A percentile compares a stretch with the other conserved stretches of the same genome.
phyloP scores from a whole-genome alignment of 2,329 filamentous ascomycete species.

The Rhinocladiella mackenziei region DNA sequence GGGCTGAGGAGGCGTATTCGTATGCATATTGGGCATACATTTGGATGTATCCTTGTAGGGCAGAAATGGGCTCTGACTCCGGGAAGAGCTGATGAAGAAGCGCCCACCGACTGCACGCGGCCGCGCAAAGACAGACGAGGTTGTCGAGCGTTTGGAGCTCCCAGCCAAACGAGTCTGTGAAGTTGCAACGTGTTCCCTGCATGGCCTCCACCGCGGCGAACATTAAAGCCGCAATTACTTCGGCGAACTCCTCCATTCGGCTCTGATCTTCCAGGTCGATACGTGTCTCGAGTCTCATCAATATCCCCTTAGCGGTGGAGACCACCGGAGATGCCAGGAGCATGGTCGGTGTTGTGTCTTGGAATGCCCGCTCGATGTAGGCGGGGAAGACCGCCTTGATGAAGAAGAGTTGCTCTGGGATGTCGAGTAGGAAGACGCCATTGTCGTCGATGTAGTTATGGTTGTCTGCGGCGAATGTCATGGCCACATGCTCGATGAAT shows the following conservation, averaged over 20 bases:
- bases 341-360: background rate
- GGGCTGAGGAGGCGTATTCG: slow-evolving; percentile 10
- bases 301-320: slow-evolving; percentile 1
- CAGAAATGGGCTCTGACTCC: slow-evolving; percentile 4
- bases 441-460: slow-evolving; percentile 15
- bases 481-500: slow-evolving; percentile 6
- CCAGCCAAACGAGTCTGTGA: background rate
- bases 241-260: slow-evolving; percentile 19
- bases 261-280: slow-evolving; percentile 16
- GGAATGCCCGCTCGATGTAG: slow-evolving; percentile 13
- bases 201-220: slow-evolving; percentile 12
- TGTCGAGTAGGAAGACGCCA: slow-evolving; percentile 15
- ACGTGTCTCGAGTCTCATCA: slow-evolving; percentile 13
- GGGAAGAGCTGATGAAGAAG: slow-evolving; percentile 16
- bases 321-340: slow-evolving; percentile 9
- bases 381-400: slow-evolving; percentile 22
- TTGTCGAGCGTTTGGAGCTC: slow-evolving; percentile 2
- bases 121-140: slow-evolving; percentile 9
- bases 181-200: background rate
- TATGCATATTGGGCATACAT: slow-evolving; percentile 11
- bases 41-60: slow-evolving; percentile 11
- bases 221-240: slow-evolving; percentile 6
- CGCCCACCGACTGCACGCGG: slow-evolving; percentile 15
- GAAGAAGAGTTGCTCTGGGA: slow-evolving; percentile 17
- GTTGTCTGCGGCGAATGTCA: slow-evolving; percentile 11